Percentiles rank a stretch among this genome's conserved stretches.
phyloP scores from a whole-genome alignment of 2,329 filamentous ascomycete genomes.

The Fusarium fracticaudum region DNA sequence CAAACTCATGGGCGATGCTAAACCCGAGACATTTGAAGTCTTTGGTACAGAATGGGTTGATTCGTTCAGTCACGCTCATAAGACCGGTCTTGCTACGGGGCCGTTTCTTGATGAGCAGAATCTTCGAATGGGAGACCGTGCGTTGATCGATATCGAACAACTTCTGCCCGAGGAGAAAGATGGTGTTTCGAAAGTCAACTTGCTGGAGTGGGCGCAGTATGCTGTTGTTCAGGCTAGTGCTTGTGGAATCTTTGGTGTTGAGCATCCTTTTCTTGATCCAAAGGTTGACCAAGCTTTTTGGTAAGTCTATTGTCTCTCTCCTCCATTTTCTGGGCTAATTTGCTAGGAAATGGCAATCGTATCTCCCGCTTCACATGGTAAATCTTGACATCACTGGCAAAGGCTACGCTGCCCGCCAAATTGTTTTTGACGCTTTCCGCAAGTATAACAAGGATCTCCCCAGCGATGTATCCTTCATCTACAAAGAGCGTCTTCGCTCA shows the following conservation, averaged over 20 bases:
- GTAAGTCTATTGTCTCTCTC: neutral
- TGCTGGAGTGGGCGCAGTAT: constrained; percentile 18
- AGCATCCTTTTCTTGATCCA: constrained; percentile 31
- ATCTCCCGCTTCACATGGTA: constrained; percentile 18
- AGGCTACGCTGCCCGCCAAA: constrained; percentile 27
- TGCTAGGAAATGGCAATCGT: constrained; percentile 27
- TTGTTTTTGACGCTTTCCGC: constrained; percentile 27
- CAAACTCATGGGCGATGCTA: constrained; percentile 22
- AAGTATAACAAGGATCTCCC: constrained; percentile 26
- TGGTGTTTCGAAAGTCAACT: neutral
- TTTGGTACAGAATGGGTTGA: constrained; percentile 26
- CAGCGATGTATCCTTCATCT: constrained; percentile 18
- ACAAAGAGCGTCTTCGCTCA: neutral
- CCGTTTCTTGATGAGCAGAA: constrained; percentile 29
- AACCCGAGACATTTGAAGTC: neutral
- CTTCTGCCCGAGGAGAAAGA: neutral
- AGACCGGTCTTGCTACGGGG: constrained; percentile 5
- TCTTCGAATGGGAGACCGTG: constrained; percentile 25
- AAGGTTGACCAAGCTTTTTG: constrained; percentile 26
- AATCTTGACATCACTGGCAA: constrained; percentile 19
- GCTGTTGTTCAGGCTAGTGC: constrained; percentile 32
- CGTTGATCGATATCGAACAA: neutral
- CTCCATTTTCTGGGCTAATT: neutral
- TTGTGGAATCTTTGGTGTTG: constrained; percentile 27
- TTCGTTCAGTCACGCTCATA: constrained; percentile 23